These are phyloP conservation scores for Ceratocystis lukuohia DNA, from an alignment of 2,329 filamentous ascomycete genomes.

Conservation along the genomic window DNA sequence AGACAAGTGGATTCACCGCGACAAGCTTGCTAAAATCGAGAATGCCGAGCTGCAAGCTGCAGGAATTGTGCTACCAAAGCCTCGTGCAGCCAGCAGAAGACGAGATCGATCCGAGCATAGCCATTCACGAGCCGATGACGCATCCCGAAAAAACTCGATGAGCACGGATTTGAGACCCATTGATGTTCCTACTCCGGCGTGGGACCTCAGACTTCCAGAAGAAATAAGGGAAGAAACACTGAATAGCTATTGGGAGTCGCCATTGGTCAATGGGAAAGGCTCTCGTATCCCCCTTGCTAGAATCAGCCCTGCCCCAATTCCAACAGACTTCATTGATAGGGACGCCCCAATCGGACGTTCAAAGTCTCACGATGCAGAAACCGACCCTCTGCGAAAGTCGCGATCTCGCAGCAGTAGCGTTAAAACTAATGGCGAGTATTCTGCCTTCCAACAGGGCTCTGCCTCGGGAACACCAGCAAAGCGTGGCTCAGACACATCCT, in stretches of 20 bases:
- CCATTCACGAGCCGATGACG: constrained; percentile 14
- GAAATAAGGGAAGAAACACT: constrained; percentile 55
- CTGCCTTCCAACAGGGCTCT: neutral
- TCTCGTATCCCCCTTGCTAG: constrained; percentile 84
- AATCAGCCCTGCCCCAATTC: constrained; percentile 62
- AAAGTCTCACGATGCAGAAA: constrained; percentile 17
- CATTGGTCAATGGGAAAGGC: constrained; percentile 31
- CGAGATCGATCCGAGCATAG: constrained; percentile 19
- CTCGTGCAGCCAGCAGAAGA: constrained; percentile 40
- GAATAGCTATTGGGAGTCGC: constrained; percentile 37
- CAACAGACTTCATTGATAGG: constrained; percentile 57
- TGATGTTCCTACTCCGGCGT: constrained; percentile 37
- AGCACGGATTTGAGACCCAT: constrained; percentile 29
- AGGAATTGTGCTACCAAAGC: constrained; percentile 48
- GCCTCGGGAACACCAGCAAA: constrained; percentile 16
- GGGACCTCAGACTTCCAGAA: constrained; percentile 64
- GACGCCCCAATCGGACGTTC: constrained; percentile 51
- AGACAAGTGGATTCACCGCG: constrained; percentile 74
- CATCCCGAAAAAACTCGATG: constrained; percentile 26
- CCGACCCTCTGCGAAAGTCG: constrained; percentile 42
- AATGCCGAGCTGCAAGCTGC: constrained; percentile 67
- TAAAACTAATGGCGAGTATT: constrained; percentile 33
- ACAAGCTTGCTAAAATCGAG: constrained; percentile 72
- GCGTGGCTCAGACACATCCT: constrained; percentile 13
- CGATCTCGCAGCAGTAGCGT: constrained; percentile 59